Base-by-base conservation (phyloP, 1,284 basidiomycete species). In the Ceratobasidium theobromae region DNA sequence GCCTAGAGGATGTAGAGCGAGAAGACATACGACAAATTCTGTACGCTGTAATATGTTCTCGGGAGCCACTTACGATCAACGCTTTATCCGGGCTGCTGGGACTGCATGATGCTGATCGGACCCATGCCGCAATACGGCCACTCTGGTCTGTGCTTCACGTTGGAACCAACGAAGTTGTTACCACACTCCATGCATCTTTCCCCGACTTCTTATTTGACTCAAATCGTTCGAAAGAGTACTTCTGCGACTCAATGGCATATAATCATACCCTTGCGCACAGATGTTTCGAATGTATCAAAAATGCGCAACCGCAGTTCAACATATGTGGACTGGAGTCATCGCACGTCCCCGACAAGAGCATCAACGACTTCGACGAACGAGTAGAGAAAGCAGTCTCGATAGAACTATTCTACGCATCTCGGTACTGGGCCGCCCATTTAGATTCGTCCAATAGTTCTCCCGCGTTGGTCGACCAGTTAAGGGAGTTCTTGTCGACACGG, bases 61-160 rank as follows among this genome's bases (percentile, higher is more conserved):
- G 33, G 25, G 48, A 53, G 35, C 60, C 60, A 9, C 33, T 64
- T 5, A 43, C 23, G 11, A 27, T 52, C 2, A 16, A 16, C 14
- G 25, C 6, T 25, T 25, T 64, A 14, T 35, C 46, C 18, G 35
- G 33, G 4, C 33, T 64, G 8, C 28, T 53, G 18, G 49, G 38
- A n/a, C n/a, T 33, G 4, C 14, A 35, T 16, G 21, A 28, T 2
- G 28, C 27, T 2, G 25, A 5, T 5, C 11, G n/a, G 8, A 9
- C 33, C 3, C 33, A 25, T 3, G 25, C 58, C 0, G 48, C 58
- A 14, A n/a, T 64, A n/a, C 48, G 35, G 2, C 58, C 49, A 16
- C 35, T 64, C 6, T 35, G 38, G n/a, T 64, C 58, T 23, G 46
- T 64, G 23, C 58, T 64, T 6, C 33, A 52, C 28, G 28, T 64